phyloP scores from a whole-genome alignment of 805 yeast species.

The Metschnikowia proteae region DNA sequence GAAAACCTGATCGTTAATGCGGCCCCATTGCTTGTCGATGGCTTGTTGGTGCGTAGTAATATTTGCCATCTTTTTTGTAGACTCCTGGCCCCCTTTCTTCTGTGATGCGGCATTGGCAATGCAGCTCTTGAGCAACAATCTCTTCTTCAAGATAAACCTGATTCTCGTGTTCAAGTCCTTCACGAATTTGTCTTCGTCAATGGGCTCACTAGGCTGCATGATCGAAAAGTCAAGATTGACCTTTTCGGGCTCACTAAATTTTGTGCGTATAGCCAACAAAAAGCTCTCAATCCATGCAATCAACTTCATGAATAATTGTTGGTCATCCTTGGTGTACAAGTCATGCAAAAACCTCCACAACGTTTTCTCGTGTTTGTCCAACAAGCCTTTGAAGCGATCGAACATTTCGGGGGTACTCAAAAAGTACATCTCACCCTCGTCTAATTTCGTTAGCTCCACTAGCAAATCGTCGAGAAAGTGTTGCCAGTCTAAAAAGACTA shows the following conservation, averaged over 20 bases:
- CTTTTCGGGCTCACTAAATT: slow-evolving; percentile 42
- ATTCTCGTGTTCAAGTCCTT: slow-evolving; percentile 41
- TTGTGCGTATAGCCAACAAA: slow-evolving; percentile 58
- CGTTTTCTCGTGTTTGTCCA: slow-evolving; percentile 68
- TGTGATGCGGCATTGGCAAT: slow-evolving; percentile 17
- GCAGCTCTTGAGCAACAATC: slow-evolving; percentile 36
- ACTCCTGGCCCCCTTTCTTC: slow-evolving; percentile 9
- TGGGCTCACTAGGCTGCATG: slow-evolving; percentile 14
- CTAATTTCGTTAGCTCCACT: slow-evolving; percentile 57
- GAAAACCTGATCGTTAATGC: slow-evolving; percentile 33
- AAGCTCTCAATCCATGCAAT: slow-evolving; percentile 72
- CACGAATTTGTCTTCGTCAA: slow-evolving; percentile 33
- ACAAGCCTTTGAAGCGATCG: slow-evolving; percentile 57
- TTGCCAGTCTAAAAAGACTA: slow-evolving; percentile 47
- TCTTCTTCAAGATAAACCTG: slow-evolving; percentile 32
- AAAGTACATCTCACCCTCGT: slow-evolving; percentile 51
- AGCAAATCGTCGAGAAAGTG: slow-evolving; percentile 50
- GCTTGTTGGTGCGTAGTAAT: slow-evolving; percentile 18
- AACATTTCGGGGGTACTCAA: slow-evolving; percentile 57
- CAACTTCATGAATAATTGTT: slow-evolving; percentile 66
- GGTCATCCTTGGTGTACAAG: slow-evolving; percentile 73
- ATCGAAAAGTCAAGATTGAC: slow-evolving; percentile 44
- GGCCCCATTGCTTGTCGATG: slow-evolving; percentile 43
- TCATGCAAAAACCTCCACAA: slow-evolving; percentile 75
- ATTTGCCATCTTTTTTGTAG: slow-evolving; percentile 21